Percentiles rank a stretch among this genome's conserved stretches.
These are phyloP conservation scores for Melaleuca alternifolia DNA, from an alignment of 345 rosid genomes.

Conservation along the genomic window DNA sequence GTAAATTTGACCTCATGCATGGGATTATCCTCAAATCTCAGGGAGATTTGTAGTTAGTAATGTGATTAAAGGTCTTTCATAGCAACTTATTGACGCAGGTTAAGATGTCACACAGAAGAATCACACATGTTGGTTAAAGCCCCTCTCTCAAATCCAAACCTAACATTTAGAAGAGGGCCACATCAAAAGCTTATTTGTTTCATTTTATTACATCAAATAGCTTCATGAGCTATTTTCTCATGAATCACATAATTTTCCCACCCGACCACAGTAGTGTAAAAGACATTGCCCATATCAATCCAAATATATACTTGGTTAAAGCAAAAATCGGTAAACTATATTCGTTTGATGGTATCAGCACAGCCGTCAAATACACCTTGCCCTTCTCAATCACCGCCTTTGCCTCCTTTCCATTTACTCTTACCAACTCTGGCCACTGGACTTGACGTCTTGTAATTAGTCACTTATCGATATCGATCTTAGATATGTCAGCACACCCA, in stretches of 20 bases:
- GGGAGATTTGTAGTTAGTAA: not conserved
- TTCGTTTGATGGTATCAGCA: not conserved
- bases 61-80: accelerated
- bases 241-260: not conserved
- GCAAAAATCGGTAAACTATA: not conserved
- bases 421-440: not conserved
- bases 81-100: not conserved
- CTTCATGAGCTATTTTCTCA: not conserved
- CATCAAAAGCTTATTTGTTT: not conserved
- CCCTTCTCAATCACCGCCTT: not conserved
- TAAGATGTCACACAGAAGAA: not conserved
- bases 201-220: not conserved
- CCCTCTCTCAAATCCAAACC: not conserved
- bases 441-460: not conserved
- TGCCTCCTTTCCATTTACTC: not conserved
- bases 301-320: not conserved
- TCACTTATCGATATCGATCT: not conserved
- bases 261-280: not conserved
- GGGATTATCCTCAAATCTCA: not conserved
- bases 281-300: not conserved
- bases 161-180: not conserved
- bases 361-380: not conserved
- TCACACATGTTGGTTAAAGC: not conserved
- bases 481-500: not conserved
- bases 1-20: not conserved